These are phyloP conservation scores for Teunomyces atbi DNA, from an alignment of 805 yeast genomes.

Conservation along the genomic window DNA sequence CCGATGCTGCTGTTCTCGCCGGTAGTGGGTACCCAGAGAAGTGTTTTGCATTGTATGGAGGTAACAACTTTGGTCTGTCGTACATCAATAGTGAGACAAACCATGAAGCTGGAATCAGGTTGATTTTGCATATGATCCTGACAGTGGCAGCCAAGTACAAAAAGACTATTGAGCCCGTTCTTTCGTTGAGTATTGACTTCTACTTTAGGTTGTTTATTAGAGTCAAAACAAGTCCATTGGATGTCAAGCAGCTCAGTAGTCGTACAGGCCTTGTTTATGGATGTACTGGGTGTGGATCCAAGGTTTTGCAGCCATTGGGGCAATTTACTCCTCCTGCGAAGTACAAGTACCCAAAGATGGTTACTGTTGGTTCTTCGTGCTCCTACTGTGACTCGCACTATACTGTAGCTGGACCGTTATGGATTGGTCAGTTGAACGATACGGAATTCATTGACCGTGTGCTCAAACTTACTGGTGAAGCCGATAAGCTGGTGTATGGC, in stretches of 20 bases:
- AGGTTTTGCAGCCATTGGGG: constrained; percentile 73
- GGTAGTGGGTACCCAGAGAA: constrained; percentile 97
- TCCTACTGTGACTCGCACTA: constrained; percentile 64
- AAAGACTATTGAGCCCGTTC: constrained; percentile 79
- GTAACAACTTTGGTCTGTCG: constrained; percentile 74
- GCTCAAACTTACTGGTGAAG: constrained; percentile 50
- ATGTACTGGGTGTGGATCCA: constrained; percentile 85
- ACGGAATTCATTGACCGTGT: constrained; percentile 62
- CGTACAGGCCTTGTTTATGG: constrained; percentile 75
- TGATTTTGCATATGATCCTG: constrained; percentile 74
- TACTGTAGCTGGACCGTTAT: constrained; percentile 96
- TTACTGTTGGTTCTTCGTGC: constrained; percentile 47
- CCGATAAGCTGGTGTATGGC: constrained; percentile 60
- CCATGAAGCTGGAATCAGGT: constrained; percentile 89
- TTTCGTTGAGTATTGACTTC: constrained; percentile 86
- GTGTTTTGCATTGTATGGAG: constrained; percentile 93
- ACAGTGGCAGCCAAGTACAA: constrained; percentile 88
- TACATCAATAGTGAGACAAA: constrained; percentile 61
- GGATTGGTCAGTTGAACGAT: constrained; percentile 71
- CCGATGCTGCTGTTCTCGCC: constrained; percentile 93
- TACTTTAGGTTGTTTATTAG: constrained; percentile 84
- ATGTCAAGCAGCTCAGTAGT: constrained; percentile 76
- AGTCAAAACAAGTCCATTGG: constrained; percentile 73
- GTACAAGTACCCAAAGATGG: constrained; percentile 48
- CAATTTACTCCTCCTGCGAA: constrained; percentile 47